phyloP scores from a whole-genome alignment of 75 land plant species.

The Sequoiadendron giganteum region DNA sequence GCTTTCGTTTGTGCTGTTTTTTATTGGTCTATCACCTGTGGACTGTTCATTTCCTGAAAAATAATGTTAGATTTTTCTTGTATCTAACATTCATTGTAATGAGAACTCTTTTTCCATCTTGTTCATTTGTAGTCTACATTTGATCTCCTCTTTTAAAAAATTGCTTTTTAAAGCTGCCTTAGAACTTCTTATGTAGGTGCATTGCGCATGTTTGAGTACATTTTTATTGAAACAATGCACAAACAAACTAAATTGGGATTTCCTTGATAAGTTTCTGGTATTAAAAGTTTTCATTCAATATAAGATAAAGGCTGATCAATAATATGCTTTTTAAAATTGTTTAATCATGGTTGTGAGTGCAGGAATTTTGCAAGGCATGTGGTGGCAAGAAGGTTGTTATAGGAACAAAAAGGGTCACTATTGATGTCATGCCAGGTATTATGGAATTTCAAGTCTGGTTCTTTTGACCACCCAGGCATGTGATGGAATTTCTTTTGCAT shows the following conservation, averaged over 20 bases:
- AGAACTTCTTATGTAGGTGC: background rate
- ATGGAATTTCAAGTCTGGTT: background rate
- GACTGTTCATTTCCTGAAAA: background rate
- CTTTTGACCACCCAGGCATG: background rate
- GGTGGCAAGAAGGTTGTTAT: conserved; percentile 54
- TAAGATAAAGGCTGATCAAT: background rate
- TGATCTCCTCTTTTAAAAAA: background rate
- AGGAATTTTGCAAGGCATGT: conserved; percentile 79
- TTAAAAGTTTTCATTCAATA: background rate
- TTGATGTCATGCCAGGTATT: conserved; percentile 78
- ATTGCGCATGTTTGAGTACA: background rate
- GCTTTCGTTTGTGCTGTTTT: background rate
- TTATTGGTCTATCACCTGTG: background rate
- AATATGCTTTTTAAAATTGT: background rate
- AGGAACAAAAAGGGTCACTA: conserved; percentile 62
- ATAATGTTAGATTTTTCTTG: background rate
- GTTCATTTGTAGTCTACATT: background rate
- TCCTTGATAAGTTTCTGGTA: background rate
- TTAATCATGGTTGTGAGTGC: background rate
- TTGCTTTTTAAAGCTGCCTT: background rate
- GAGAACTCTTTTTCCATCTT: background rate
- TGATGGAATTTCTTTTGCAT: background rate
- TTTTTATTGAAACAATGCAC: background rate
- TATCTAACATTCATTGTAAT: background rate
- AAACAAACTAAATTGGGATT: background rate